Percentiles rank a stretch among this genome's conserved stretches.
These are phyloP conservation scores for Coprinellus micaceus DNA, from an alignment of 768 basidiomycete genomes.

Conservation along the genomic window DNA sequence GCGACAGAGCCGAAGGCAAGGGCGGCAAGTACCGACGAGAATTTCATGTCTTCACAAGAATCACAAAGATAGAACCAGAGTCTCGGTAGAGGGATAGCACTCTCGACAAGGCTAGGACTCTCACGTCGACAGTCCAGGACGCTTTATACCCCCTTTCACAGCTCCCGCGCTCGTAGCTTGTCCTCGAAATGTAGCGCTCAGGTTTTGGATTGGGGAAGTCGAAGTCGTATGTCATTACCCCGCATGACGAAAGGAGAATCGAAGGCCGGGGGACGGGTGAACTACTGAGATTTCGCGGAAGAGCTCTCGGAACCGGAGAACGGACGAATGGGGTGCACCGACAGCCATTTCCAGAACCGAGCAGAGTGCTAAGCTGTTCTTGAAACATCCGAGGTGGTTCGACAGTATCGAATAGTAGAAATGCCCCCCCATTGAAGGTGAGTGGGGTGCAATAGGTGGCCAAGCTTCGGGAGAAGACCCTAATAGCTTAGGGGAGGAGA, in stretches of 20 bases:
- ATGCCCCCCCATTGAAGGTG: neutral
- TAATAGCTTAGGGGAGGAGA: neutral
- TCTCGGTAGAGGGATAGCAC: too few relatives aligned
- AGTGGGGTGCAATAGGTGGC: neutral
- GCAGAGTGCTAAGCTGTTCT: neutral
- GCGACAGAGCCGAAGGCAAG: neutral
- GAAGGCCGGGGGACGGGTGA: slow-evolving; percentile 1
- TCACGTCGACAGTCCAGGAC: too few relatives aligned
- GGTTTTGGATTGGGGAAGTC: neutral
- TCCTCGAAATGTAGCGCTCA: neutral
- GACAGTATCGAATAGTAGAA: neutral
- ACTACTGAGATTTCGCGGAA: slow-evolving; percentile 3
- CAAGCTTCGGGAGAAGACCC: neutral
- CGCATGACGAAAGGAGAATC: neutral
- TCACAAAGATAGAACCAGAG: too few relatives aligned
- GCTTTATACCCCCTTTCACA: neutral
- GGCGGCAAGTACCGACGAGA: neutral
- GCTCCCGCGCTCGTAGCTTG: too few relatives aligned
- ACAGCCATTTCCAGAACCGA: neutral
- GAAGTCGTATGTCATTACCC: neutral
- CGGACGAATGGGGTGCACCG: neutral
- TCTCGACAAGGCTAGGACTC: too few relatives aligned
- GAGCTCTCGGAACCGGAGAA: neutral
- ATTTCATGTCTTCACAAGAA: neutral
- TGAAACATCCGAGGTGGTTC: neutral